Evolutionary conservation across 176 grass and related monocot species (phyloP).

Genomic region (Thalia dealbata): DNA sequence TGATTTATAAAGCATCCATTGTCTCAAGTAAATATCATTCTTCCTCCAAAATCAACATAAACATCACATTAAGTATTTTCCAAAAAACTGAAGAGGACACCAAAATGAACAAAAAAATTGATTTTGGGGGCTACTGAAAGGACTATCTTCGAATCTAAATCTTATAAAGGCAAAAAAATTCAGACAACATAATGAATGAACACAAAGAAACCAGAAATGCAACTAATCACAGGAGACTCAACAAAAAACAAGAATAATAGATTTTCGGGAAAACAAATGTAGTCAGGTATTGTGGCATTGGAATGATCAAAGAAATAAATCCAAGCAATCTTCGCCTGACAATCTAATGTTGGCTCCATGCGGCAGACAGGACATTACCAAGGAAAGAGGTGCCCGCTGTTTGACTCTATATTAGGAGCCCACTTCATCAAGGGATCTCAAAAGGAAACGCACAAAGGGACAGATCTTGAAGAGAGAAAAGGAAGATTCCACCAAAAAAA

Average conservation of each 20-base stretch:
- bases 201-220: too few species aligned
- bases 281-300: constrained; percentile 38
- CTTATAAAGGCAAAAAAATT: too few species aligned
- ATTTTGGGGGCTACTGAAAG: too few species aligned
- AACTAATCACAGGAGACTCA: too few species aligned
- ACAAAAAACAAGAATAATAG: background rate
- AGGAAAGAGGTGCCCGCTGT: constrained; percentile 24
- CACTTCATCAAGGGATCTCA: too few species aligned
- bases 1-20: constrained; percentile 23
- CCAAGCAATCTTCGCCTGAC: constrained; percentile 37
- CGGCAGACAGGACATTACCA: constrained; percentile 39
- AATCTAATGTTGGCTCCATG: constrained; percentile 33
- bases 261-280: background rate
- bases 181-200: too few species aligned
- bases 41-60: background rate
- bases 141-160: too few species aligned
- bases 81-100: too few species aligned
- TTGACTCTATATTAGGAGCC: constrained; percentile 31
- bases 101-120: background rate
- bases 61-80: too few species aligned
- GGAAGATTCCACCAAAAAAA: too few species aligned
- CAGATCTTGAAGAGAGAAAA: too few species aligned
- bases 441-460: too few species aligned
- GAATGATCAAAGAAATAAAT: constrained; percentile 22
- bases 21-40: constrained; percentile 22